These are phyloP conservation scores for Amanita rubescens DNA, from an alignment of 768 basidiomycete genomes.

Conservation along the genomic window DNA sequence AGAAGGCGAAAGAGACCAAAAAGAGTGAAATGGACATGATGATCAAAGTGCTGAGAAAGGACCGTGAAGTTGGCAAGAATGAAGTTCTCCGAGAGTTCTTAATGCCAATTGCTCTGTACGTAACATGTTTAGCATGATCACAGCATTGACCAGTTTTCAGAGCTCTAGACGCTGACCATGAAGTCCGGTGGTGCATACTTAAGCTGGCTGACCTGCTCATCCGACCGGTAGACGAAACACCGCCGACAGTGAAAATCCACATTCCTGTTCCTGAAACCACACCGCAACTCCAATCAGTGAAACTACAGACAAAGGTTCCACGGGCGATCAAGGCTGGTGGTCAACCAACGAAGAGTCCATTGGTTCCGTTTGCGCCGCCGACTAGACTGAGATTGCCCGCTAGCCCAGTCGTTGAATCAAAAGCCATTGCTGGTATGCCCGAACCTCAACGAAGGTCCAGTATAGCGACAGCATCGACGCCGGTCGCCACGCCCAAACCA, in stretches of 20 bases:
- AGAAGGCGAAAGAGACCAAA: slow-evolving; percentile 67
- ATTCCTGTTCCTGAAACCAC: slow-evolving; percentile 61
- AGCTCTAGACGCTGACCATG: slow-evolving; percentile 70
- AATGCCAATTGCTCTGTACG: slow-evolving; percentile 75
- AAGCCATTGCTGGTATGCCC: slow-evolving; percentile 25
- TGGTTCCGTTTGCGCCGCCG: slow-evolving; percentile 33
- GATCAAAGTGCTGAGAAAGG: slow-evolving; percentile 84
- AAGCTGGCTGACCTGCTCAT: slow-evolving; percentile 89
- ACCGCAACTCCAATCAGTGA: slow-evolving; percentile 50
- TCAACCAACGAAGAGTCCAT: slow-evolving; percentile 32
- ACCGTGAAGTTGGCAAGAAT: slow-evolving; percentile 77
- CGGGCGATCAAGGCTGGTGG: slow-evolving; percentile 31
- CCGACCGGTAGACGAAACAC: slow-evolving; percentile 71
- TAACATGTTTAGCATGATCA: slow-evolving; percentile 18
- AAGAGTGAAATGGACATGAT: slow-evolving; percentile 78
- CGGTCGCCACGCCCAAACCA: slow-evolving; percentile 18
- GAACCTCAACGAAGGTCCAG: slow-evolving; percentile 27
- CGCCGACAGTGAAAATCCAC: slow-evolving; percentile 83
- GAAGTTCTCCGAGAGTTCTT: slow-evolving; percentile 72
- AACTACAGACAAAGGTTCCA: slow-evolving; percentile 38
- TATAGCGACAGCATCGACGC: slow-evolving; percentile 27
- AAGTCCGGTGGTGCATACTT: slow-evolving; percentile 86
- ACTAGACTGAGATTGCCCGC: slow-evolving; percentile 54
- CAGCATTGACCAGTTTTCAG: slow-evolving; percentile 30
- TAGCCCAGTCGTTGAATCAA: slow-evolving; percentile 24